Base-by-base conservation (phyloP, 768 basidiomycete genomes). In the Galerina marginata region DNA sequence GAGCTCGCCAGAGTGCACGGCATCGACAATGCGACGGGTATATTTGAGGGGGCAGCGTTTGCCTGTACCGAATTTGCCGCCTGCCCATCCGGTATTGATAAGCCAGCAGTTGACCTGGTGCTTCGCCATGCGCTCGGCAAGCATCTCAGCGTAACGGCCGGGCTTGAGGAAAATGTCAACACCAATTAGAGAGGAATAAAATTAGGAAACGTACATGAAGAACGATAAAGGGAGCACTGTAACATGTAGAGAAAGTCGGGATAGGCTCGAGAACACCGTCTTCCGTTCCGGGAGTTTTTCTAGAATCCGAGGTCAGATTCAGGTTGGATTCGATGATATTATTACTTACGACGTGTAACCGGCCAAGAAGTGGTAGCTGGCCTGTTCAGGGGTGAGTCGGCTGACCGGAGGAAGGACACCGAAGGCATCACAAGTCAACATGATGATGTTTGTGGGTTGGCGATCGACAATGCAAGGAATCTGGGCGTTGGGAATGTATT, bases 211-310 rank as follows among this genome's bases (percentile, higher is more conserved):
- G 42, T 72, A 90, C 88, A 77, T 97, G 96, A 57, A 97, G 92
- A 67, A 98, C 90, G 74, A 99, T 98, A 86, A 99, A 99, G n/a
- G 97, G 97, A 43, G 96, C 95, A 67, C 91, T 92, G 86, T 98
- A 99, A 78, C 97, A 99, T 36, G 96, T 98, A 16, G 95, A 97
- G 86, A 99, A 99, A 43, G 97, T 99, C 23, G 97, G 97, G 64
- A 96, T 96, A 60, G 97, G 97, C 75, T 99, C 97, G 46, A 97
- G 84, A 29, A 99, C 92, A 72, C 96, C 96, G 70, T 98, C 96
- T 73, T 99, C 96, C 3, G 96, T 99, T 56, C 96, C 96, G n/a
- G 96, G 96, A 1, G 96, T 99, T 85, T 99, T 99, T 66, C 89
- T 90, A 49, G 49, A 56, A 25, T 40, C 1, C 9, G 12, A 51